Percentiles rank a stretch among this genome's conserved stretches.
Evolutionary conservation across 2,329 filamentous ascomycete genomes (phyloP).

Genomic region (Alternaria alternata): DNA sequence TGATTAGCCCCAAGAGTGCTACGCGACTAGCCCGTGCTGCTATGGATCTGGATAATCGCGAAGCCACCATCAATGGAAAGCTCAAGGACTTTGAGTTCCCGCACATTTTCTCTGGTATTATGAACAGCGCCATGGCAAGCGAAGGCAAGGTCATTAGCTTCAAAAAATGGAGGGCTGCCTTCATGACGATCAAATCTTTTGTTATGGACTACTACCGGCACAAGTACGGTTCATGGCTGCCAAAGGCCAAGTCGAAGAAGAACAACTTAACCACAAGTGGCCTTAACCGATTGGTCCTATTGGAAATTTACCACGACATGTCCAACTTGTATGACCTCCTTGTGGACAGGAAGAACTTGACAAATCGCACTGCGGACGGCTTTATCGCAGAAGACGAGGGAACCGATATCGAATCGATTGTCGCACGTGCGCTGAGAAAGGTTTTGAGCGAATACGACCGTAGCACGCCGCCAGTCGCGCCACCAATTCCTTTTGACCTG

Average conservation of each 20-base stretch:
- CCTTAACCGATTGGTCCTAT: conserved; percentile 82
- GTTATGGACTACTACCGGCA: conserved; percentile 74
- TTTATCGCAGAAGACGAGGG: conserved; percentile 64
- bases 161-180: conserved; percentile 81
- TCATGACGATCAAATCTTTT: conserved; percentile 77
- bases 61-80: conserved; percentile 73
- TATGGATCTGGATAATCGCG: conserved; percentile 77
- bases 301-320: conserved; percentile 84
- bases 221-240: conserved; percentile 81
- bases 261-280: conserved; percentile 87
- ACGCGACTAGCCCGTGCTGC: conserved; percentile 84
- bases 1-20: conserved; percentile 75
- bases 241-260: conserved; percentile 90
- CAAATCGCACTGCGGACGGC: conserved; percentile 79
- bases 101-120: conserved; percentile 85
- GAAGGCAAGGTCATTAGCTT: conserved; percentile 84
- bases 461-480: conserved; percentile 86
- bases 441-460: conserved; percentile 89
- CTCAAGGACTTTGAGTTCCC: conserved; percentile 93
- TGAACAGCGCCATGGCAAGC: conserved; percentile 78
- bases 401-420: conserved; percentile 64
- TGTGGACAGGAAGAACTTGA: conserved; percentile 80
- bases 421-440: conserved; percentile 73
- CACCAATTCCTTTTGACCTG: conserved; percentile 88
- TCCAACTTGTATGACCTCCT: conserved; percentile 87